These are phyloP conservation scores for Phenoliferia sp. DNA, from an alignment of 1,284 basidiomycete genomes.

Conservation along the genomic window DNA sequence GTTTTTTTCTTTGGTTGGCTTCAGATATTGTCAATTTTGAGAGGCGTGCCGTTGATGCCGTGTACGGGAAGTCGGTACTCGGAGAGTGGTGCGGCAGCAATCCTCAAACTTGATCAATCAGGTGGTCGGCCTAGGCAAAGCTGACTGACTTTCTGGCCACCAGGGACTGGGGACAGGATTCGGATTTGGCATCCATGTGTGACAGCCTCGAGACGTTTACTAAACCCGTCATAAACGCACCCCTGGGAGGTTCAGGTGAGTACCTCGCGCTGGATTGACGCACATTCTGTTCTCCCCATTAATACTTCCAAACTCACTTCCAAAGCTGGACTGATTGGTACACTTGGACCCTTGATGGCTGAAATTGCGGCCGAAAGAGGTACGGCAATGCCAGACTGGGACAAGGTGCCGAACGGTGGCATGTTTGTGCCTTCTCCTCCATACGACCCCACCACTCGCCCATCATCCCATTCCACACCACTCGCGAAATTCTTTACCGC, in stretches of 20 bases:
- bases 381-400: not conserved
- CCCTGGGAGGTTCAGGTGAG: not conserved
- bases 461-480: not conserved
- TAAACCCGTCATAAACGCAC: not conserved
- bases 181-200: not conserved
- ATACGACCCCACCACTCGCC: not conserved
- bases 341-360: not conserved
- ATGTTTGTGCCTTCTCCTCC: not conserved
- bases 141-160: not conserved
- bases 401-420: not conserved
- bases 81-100: not conserved
- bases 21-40: not conserved
- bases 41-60: not conserved
- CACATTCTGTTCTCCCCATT: not conserved
- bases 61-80: not conserved
- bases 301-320: not conserved
- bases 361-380: not conserved
- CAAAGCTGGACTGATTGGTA: not conserved
- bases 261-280: not conserved
- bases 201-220: not conserved
- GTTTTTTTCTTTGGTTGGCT: not conserved
- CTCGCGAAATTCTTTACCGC: not conserved
- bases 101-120: not conserved
- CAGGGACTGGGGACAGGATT: not conserved
- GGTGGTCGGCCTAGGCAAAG: not conserved